Evolutionary conservation across 2,329 filamentous ascomycete species (phyloP), one percentile per base, ranked within the genome.

Genomic region (Iodosphaeria phyllophila): DNA sequence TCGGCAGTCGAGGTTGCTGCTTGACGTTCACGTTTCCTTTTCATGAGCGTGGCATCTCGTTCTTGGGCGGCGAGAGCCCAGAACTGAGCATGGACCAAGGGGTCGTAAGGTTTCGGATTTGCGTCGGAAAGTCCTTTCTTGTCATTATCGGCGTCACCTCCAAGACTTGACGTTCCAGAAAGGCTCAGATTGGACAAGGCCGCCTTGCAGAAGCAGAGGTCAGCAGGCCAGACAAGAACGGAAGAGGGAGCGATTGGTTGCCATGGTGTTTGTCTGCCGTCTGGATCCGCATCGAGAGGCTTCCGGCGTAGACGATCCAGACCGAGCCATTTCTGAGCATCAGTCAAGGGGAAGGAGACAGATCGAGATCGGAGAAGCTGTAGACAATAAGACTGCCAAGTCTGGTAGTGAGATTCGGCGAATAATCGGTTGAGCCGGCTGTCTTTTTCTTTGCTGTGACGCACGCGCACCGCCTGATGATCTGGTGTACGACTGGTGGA

Each of bases 201-300:
- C 25, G 50, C 51, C 31, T 58, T 61, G 26, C 58, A 56, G 28
- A 64, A 64, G 34, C 62, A 66, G 2, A 67, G 51, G 11, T 47
- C 47, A 3, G 58, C 51, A 20, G 64, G 65, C 64, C 64, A 70
- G 8, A 58, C n/a, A n/a, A n/a, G n/a, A n/a, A n/a, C n/a, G n/a
- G n/a, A n/a, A n/a, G n/a, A n/a, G n/a, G n/a, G n/a, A n/a, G n/a
- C n/a, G n/a, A n/a, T n/a, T n/a, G n/a, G n/a, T n/a, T n/a, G n/a
- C 18, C 45, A 32, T 3, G 52, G 48, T 4, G 48, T 47, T 20
- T 47, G 41, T 30, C 52, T 60, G 5, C 47, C 42, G 27, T 65
- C 54, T 13, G 36, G 32, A 18, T 50, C 54, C 11, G 44, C 36
- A 19, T 62, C 58, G 24, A 47, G 44, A 7, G 48, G 42, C 31